These are phyloP conservation scores for Aegilops speltoides DNA, from an alignment of 176 grass and related monocot species.

Conservation along the genomic window DNA sequence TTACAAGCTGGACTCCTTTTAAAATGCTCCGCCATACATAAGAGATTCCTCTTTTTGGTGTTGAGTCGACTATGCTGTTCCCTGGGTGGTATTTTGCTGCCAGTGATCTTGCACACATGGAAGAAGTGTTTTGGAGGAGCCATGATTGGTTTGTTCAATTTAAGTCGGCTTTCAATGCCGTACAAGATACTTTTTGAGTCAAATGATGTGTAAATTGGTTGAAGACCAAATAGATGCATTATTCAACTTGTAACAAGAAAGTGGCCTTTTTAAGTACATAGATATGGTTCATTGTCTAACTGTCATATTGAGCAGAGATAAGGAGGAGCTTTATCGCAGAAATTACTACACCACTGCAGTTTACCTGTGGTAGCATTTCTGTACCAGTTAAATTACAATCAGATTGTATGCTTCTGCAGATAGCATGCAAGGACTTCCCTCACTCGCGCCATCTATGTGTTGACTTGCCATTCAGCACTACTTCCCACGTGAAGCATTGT, in stretches of 20 bases:
- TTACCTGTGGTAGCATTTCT: not conserved
- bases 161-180: no score
- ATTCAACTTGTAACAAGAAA: not conserved
- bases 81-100: no score
- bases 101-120: no score
- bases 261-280: not conserved
- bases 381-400: not conserved
- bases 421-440: constrained; percentile 93
- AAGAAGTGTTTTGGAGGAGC: no score
- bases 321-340: no score
- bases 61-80: no score
- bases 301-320: not conserved
- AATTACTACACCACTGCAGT: not conserved
- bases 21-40: no score
- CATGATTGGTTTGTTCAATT: no score
- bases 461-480: constrained; percentile 65
- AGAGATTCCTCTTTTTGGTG: no score
- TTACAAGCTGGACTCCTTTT: no score
- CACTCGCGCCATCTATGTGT: constrained; percentile 82
- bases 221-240: not conserved
- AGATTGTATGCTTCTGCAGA: constrained; percentile 45
- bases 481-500: constrained; percentile 69
- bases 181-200: not conserved
- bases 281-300: not conserved
- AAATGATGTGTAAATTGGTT: not conserved